Base-by-base conservation (phyloP, 805 yeast genomes). In the Hanseniaspora occidentalis region DNA sequence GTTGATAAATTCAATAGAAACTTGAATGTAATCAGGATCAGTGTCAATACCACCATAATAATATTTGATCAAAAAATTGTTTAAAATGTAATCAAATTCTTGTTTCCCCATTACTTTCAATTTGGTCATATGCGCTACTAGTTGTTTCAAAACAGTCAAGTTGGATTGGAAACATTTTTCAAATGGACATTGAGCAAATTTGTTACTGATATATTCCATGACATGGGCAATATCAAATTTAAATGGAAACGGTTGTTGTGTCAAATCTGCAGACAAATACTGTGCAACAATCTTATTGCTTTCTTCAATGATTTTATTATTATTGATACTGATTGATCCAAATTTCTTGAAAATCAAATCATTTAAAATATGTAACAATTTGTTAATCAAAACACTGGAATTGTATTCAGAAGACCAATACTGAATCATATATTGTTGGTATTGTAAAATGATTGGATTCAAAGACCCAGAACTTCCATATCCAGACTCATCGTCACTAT, bases 11-110 rank as follows among this genome's bases (percentile, higher is more conserved):
- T 66, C 69, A 13, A 77, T 56, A 9, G 73, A 58, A 1, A 71
- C 52, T 47, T 75, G 77, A 13, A 73, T 49, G 29, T 75, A 49
- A 50, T 81, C 88, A 0, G 83, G 78, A 52, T 81, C 88, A 2
- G 54, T 47, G 4, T 59, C 57, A 6, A 77, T 58, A 1, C 61
- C 37, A 2, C 47, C 50, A 8, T 65, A 45, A 36, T 57, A 46
- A 31, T 59, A 61, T 2, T 54, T 48, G 3, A 66, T 43, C 39
- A 75, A 68, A 3, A 70, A 53, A 19, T 55, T 48, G 9, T 60
- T 46, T 5, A 75, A 48, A 10, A 73, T 50, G 6, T 53, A 57
- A 22, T 58, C 61, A 23, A 71, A 55, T 7, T 53, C 50, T 1
- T 55, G 57, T 0, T 59, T 50, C 4, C 57, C 45, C 8, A 72